These are phyloP conservation scores for Bipolaris oryzae DNA, from an alignment of 2,329 filamentous ascomycete species.

Conservation along the genomic window DNA sequence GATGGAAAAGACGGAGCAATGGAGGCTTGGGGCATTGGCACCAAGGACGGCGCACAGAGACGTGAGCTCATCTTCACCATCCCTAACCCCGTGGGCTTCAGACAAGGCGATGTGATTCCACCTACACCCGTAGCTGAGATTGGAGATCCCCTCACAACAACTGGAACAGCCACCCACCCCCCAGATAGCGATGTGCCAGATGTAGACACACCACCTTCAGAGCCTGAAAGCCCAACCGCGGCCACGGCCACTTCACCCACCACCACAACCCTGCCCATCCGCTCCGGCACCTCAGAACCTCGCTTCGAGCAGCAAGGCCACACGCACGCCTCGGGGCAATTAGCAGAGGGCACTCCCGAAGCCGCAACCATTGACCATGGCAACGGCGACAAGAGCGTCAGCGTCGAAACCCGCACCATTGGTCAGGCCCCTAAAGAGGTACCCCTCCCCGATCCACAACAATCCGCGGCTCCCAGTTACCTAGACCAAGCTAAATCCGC, in stretches of 20 bases:
- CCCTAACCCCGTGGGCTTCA: constrained; percentile 37
- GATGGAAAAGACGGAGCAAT: constrained; percentile 50
- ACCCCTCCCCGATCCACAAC: constrained; percentile 42
- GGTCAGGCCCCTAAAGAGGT: constrained; percentile 58
- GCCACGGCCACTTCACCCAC: constrained; percentile 19
- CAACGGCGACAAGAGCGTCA: constrained; percentile 52
- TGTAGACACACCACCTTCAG: constrained; percentile 32
- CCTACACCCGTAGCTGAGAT: constrained; percentile 35
- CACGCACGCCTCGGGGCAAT: constrained; percentile 53
- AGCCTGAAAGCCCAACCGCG: constrained; percentile 24
- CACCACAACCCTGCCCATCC: constrained; percentile 34
- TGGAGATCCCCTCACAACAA: constrained; percentile 38
- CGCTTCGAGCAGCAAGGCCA: constrained; percentile 50
- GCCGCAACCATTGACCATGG: constrained; percentile 49
- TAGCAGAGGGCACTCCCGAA: constrained; percentile 52
- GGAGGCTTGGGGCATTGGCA: constrained; percentile 54
- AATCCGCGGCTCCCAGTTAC: constrained; percentile 43
- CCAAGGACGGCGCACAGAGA: constrained; percentile 50
- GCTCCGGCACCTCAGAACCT: constrained; percentile 51
- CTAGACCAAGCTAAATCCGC: constrained; percentile 53
- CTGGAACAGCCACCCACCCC: constrained; percentile 48
- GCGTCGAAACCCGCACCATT: constrained; percentile 57
- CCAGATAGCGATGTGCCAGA: constrained; percentile 28
- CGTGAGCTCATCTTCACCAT: constrained; percentile 50
- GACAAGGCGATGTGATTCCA: constrained; percentile 30